Percentiles rank a stretch among this genome's conserved stretches.
These are phyloP conservation scores for Calamus simplicifolius DNA, from an alignment of 176 grass and related monocot species.

Conservation along the genomic window DNA sequence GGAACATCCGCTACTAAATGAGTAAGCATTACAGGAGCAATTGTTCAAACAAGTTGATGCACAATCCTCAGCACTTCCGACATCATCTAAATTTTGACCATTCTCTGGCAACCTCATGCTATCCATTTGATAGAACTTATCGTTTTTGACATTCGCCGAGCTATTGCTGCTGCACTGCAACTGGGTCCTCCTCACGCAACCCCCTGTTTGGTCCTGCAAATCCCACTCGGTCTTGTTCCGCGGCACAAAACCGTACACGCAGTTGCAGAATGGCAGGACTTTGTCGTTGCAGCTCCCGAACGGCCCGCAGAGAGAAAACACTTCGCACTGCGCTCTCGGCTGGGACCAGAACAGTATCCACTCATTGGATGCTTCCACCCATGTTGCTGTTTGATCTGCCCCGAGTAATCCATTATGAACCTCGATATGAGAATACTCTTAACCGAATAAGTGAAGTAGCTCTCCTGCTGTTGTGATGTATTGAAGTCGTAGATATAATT, in stretches of 20 bases:
- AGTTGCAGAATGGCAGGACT: constrained; percentile 28
- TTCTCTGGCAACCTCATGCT: constrained; percentile 29
- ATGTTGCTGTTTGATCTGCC: too few relatives aligned
- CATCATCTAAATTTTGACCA: constrained; percentile 9
- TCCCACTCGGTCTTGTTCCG: constrained; percentile 26
- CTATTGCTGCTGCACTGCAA: constrained; percentile 29
- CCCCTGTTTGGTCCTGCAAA: constrained; percentile 29
- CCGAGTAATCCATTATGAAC: too few relatives aligned
- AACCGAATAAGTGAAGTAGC: too few relatives aligned
- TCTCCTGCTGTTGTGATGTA: too few relatives aligned
- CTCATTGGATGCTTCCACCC: too few relatives aligned
- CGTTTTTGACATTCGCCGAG: constrained; percentile 3
- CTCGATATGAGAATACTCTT: too few relatives aligned
- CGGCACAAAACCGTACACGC: constrained; percentile 39
- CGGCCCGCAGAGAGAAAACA: constrained; percentile 37
- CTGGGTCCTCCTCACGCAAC: constrained; percentile 37
- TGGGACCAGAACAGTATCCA: neutral
- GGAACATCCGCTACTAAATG: constrained; percentile 23
- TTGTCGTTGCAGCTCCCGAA: constrained; percentile 38
- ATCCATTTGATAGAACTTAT: constrained; percentile 33
- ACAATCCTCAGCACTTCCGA: constrained; percentile 27
- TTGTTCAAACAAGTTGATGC: constrained; percentile 24
- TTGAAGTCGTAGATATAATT: too few relatives aligned
- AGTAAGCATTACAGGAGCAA: constrained; percentile 53
- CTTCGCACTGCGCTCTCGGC: constrained; percentile 38